Conservation (phyloP, 345 rosid genomes). For the Psidium guajava region DNA sequence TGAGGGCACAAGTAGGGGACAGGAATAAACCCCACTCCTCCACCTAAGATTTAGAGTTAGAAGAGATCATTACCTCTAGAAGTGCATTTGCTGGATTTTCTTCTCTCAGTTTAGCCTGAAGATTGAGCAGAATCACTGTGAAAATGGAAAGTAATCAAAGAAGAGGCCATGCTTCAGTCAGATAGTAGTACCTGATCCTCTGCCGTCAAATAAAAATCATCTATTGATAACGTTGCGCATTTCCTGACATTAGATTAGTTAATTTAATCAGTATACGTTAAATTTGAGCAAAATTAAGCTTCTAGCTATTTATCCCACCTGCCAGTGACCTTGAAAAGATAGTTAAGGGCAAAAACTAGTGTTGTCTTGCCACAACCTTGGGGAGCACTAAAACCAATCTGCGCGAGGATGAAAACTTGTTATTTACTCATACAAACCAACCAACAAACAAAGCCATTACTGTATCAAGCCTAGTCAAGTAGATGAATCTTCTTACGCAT, state of each 20-base stretch:
- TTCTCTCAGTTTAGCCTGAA: conserved; percentile 67
- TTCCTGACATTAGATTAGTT: conserved; percentile 36
- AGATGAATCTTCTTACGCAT: background rate
- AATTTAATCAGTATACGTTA: background rate
- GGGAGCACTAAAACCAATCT: conserved; percentile 98
- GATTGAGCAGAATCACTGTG: conserved; percentile 2
- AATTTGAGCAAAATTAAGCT: background rate
- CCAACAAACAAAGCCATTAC: background rate
- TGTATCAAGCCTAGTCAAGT: background rate
- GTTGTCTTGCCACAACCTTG: conserved; percentile 99
- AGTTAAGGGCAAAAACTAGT: conserved; percentile 88
- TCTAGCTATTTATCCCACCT: conserved; percentile 28
- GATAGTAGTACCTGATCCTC: conserved; percentile 56
- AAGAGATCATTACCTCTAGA: conserved; percentile 41
- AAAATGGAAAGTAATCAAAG: background rate
- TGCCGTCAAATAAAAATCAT: conserved; percentile 89
- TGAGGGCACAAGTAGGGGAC: background rate
- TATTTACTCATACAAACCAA: background rate
- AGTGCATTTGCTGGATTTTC: conserved; percentile 72
- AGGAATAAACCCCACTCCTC: background rate
- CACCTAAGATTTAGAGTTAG: background rate
- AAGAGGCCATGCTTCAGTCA: background rate
- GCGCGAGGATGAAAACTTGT: conserved; percentile 2
- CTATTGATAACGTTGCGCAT: conserved; percentile 76
- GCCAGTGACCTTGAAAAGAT: conserved; percentile 64